Percentiles rank a stretch among this genome's conserved stretches.
Evolutionary conservation across 768 basidiomycete species (phyloP).

Genomic region (Crassisporium funariophilum): DNA sequence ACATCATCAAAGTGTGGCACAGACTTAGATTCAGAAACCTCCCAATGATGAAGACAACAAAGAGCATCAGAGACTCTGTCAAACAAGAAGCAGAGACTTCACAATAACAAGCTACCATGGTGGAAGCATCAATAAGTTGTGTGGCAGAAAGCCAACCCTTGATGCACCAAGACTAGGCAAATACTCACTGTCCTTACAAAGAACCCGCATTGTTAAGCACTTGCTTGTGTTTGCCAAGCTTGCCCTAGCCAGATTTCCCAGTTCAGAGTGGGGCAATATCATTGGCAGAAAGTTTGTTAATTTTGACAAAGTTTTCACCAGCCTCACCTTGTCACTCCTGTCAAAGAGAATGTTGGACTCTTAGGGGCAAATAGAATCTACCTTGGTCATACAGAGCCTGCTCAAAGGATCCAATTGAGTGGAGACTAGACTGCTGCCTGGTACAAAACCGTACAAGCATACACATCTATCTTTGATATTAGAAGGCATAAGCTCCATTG

Average conservation of each 20-base stretch:
- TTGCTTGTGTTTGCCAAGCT: background rate
- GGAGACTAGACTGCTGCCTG: constrained; percentile 29
- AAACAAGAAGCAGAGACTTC: too few species aligned
- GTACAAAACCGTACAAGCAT: constrained; percentile 13
- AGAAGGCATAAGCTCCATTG: constrained; percentile 19
- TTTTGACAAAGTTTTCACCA: constrained; percentile 28
- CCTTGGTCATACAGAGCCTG: constrained; percentile 6
- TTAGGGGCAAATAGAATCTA: constrained; percentile 20
- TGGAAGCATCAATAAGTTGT: too few species aligned
- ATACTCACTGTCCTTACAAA: too few species aligned
- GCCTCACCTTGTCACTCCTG: constrained; percentile 12
- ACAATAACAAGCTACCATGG: too few species aligned
- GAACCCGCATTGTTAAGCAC: background rate
- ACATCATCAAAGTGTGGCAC: too few species aligned
- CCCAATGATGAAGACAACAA: too few species aligned
- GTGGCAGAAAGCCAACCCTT: too few species aligned
- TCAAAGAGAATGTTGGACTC: constrained; percentile 10
- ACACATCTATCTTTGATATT: constrained; percentile 25
- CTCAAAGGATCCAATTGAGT: constrained; percentile 11
- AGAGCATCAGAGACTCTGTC: too few species aligned
- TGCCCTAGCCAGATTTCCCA: constrained; percentile 1
- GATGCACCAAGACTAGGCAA: too few species aligned
- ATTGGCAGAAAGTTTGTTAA: constrained; percentile 24
- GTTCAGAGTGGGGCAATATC: constrained; percentile 14
- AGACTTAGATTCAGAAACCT: too few species aligned